Evolutionary conservation across 2,329 filamentous ascomycete genomes (phyloP).

Genomic region (Microdochium bolleyi): DNA sequence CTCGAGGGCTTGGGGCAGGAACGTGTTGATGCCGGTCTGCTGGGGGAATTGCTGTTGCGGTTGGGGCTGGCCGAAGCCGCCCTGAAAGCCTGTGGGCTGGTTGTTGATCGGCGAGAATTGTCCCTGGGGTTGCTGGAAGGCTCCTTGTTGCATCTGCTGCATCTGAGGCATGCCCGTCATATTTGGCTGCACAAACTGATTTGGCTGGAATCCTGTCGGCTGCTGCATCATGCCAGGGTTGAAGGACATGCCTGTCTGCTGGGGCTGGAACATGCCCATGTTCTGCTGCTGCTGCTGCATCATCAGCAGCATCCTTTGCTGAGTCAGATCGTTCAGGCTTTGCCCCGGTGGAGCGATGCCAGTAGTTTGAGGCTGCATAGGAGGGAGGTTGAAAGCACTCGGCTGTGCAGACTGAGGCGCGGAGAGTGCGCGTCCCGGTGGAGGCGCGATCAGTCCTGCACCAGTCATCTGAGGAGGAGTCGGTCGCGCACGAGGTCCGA

Average conservation of each 20-base stretch:
- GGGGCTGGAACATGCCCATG: slow-evolving; percentile 25
- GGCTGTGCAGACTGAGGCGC: slow-evolving; percentile 77
- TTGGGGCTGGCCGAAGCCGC: slow-evolving; percentile 21
- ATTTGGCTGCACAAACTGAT: slow-evolving; percentile 34
- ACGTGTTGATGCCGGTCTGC: slow-evolving; percentile 48
- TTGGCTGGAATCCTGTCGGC: slow-evolving; percentile 25
- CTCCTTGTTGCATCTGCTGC: slow-evolving; percentile 29
- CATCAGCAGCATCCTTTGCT: slow-evolving; percentile 35
- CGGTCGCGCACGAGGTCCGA: slow-evolving; percentile 56
- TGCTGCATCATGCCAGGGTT: slow-evolving; percentile 25
- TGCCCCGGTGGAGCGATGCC: slow-evolving; percentile 71
- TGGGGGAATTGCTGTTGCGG: slow-evolving; percentile 30
- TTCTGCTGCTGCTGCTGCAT: slow-evolving; percentile 49
- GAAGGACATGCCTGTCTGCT: slow-evolving; percentile 20
- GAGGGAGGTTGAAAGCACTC: slow-evolving; percentile 64
- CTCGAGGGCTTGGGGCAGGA: slow-evolving; percentile 50
- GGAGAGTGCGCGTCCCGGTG: slow-evolving; percentile 72
- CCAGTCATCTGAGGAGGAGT: slow-evolving; percentile 56
- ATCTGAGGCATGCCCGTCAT: slow-evolving; percentile 31
- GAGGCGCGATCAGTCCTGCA: slow-evolving; percentile 64
- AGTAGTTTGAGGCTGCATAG: slow-evolving; percentile 79
- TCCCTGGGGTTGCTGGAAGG: slow-evolving; percentile 22
- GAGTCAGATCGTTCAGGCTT: slow-evolving; percentile 65
- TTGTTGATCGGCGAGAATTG: slow-evolving; percentile 43
- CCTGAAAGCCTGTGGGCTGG: slow-evolving; percentile 57